Evolutionary conservation across 257 asterid species (phyloP).

Genomic region (Solanum megistacrolobum): DNA sequence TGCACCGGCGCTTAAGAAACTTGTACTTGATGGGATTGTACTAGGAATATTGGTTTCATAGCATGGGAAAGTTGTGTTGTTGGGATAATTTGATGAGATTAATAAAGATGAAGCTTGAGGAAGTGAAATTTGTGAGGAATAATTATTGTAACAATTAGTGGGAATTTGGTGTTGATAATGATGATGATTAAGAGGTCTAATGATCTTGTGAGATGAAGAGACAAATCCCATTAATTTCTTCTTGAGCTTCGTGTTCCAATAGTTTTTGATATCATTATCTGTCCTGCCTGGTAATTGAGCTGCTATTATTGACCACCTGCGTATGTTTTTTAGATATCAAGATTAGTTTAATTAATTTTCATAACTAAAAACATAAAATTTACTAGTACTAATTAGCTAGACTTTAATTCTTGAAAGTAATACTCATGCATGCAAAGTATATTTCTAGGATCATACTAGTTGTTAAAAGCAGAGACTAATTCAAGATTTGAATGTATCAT

Average conservation of each 20-base stretch:
- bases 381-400: not conserved
- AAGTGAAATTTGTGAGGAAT: conserved; percentile 4
- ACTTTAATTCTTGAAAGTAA: not conserved
- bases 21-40: not conserved
- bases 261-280: conserved; percentile 79
- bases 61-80: not conserved
- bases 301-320: conserved; percentile 74
- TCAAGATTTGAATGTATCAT: not conserved
- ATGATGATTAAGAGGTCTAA: conserved; percentile 4
- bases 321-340: not conserved
- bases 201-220: conserved; percentile 17
- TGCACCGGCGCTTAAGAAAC: conserved; percentile 5
- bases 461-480: not conserved
- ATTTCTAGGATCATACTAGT: not conserved
- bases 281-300: conserved; percentile 78
- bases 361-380: not conserved
- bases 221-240: conserved; percentile 34
- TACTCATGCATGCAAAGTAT: not conserved
- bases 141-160: not conserved
- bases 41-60: not conserved
- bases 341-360: not conserved
- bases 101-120: not conserved
- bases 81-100: not conserved
- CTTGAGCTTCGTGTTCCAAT: conserved; percentile 93
- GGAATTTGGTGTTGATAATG: not conserved